These are phyloP conservation scores for Amphicarpaea edgeworthii DNA, from an alignment of 306 rosid genomes.

Conservation along the genomic window DNA sequence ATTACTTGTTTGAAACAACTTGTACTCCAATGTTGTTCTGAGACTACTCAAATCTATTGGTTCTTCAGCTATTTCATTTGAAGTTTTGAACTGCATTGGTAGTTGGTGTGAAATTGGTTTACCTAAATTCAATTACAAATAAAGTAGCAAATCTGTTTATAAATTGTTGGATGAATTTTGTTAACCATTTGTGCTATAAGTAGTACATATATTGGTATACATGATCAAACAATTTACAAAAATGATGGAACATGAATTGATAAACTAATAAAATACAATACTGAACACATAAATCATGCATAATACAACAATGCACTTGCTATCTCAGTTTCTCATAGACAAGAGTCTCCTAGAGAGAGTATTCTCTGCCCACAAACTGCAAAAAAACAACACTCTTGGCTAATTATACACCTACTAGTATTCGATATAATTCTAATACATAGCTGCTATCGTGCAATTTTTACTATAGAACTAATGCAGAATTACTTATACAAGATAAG, in stretches of 20 bases:
- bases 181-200: not conserved
- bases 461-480: not conserved
- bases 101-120: constrained; percentile 10
- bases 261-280: not conserved
- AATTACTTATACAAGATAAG: not conserved
- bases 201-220: not conserved
- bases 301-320: not conserved
- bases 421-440: not conserved
- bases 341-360: not conserved
- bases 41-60: no score
- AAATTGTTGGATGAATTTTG: constrained; percentile 16
- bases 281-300: not conserved
- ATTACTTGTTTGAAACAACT: constrained; percentile 6
- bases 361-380: not conserved
- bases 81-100: constrained; percentile 19
- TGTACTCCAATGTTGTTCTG: constrained; percentile 1
- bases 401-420: not conserved
- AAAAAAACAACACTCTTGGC: not conserved
- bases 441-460: not conserved
- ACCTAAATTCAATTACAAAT: not conserved
- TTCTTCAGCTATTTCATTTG: constrained; percentile 15
- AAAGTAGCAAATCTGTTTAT: not conserved
- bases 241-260: not conserved
- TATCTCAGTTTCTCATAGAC: not conserved
- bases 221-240: not conserved